A percentile compares a stretch with the other conserved stretches of the same genome.
Evolutionary conservation across 768 basidiomycete species (phyloP).

Genomic region (Tephrocybe rancida): DNA sequence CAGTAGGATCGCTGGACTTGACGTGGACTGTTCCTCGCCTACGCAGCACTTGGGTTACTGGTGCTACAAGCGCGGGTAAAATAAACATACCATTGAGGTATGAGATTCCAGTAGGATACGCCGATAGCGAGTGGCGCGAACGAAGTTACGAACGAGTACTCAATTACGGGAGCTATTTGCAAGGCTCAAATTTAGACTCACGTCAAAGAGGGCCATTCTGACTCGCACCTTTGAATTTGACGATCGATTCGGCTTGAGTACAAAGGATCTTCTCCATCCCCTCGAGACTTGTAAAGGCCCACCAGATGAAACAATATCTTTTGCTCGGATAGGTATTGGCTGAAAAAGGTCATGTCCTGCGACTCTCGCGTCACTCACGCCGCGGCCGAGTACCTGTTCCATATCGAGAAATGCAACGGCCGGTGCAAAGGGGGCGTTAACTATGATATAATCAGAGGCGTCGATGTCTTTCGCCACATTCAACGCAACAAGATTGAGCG

Average conservation of each 20-base stretch:
- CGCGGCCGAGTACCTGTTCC: conserved; percentile 14
- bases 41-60: neutral
- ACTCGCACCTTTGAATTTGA: conserved; percentile 7
- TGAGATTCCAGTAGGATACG: conserved; percentile 11
- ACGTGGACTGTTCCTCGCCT: conserved; percentile 12
- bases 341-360: neutral
- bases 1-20: conserved; percentile 11
- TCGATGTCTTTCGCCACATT: neutral
- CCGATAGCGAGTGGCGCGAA: neutral
- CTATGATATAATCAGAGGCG: conserved; percentile 1
- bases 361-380: neutral
- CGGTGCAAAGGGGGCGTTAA: conserved; percentile 6
- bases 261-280: conserved; percentile 13
- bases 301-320: conserved; percentile 14
- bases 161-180: conserved; percentile 15
- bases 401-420: conserved; percentile 12
- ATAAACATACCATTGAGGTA: conserved; percentile 14
- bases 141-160: conserved; percentile 7
- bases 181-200: neutral
- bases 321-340: conserved; percentile 6
- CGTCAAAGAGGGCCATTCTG: too few species aligned
- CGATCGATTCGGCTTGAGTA: conserved; percentile 11
- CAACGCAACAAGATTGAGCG: neutral
- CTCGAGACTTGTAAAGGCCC: conserved; percentile 11
- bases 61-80: neutral